Evolutionary conservation across 257 asterid genomes (phyloP), one percentile per base, ranked within the genome.

Genomic region (Scutellaria baicalensis): DNA sequence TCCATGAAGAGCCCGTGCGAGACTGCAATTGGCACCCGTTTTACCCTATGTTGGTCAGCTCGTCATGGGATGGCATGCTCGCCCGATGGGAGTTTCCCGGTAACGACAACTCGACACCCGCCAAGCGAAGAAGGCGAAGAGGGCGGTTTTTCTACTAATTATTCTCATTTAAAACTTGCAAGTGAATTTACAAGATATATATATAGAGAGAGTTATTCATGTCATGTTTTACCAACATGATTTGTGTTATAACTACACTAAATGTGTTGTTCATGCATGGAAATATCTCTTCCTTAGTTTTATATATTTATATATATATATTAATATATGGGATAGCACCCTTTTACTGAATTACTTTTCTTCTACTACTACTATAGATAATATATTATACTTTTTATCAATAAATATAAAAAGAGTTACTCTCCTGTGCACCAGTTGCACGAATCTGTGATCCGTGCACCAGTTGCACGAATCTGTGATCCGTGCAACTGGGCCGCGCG

Each of bases 21-120:
- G 99, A 93, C 84, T 91, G 97, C 84, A 89, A 80, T 64, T 93
- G 97, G 97, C 99, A 91, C 78, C 99, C 99, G 6, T 78, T 55
- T 81, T 76, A 77, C 81, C 99, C 97, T 12, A 83, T 77, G 95
- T 17, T 93, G 11, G 84, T 88, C 17, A 91, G 88, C 84, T 93
- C 99, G 17, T 84, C 96, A 0, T 93, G 97, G 97, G 99, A 93
- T 33, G 96, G 96, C 40, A 56, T 64, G 73, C 56, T 91, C 14
- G 96, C 97, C 12, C 72, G 83, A 6, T 93, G 99, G 99, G 93
- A 91, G 11, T 93, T 89, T 64, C 92, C 97, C 1, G 88, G 87
- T 8, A 63, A 64, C 7, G 81, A 81, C 64, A 78, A n/a, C 33
- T 52, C 73, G 3, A 31, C 14, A 50, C 83, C 82, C 0, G 63